These are phyloP conservation scores for Bretschneidera sinensis DNA, from an alignment of 345 rosid species.

Conservation along the genomic window DNA sequence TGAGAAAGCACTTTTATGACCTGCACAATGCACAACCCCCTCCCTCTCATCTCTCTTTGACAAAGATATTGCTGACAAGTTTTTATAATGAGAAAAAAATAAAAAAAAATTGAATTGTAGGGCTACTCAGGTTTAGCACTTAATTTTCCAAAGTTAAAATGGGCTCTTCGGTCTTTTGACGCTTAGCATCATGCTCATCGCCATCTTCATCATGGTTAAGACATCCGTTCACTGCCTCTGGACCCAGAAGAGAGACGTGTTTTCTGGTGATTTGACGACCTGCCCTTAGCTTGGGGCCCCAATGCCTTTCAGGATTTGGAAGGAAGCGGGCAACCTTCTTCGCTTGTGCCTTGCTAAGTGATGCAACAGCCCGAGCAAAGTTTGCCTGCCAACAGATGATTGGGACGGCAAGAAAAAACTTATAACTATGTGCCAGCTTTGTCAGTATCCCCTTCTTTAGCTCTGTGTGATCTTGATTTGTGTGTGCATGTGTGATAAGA, in stretches of 20 bases:
- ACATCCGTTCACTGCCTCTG: constrained; percentile 77
- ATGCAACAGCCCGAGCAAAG: constrained; percentile 81
- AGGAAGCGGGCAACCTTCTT: constrained; percentile 90
- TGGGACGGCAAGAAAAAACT: background rate
- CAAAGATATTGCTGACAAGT: background rate
- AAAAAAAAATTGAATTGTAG: background rate
- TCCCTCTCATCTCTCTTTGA: background rate
- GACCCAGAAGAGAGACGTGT: constrained; percentile 90
- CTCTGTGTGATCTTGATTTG: too few species aligned
- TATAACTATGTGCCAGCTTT: constrained; percentile 3
- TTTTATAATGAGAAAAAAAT: background rate
- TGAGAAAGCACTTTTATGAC: too few species aligned
- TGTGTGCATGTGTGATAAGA: too few species aligned
- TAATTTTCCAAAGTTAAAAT: constrained; percentile 8
- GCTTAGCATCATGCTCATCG: constrained; percentile 40
- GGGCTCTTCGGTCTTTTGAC: constrained; percentile 36
- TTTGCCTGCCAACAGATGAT: constrained; percentile 58
- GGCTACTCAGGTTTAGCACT: background rate
- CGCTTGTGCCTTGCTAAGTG: constrained; percentile 92
- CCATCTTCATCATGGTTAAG: constrained; percentile 42
- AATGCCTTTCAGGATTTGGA: constrained; percentile 97
- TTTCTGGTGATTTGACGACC: constrained; percentile 95
- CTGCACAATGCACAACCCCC: too few species aligned
- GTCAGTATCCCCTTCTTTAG: background rate
- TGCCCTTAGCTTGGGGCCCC: constrained; percentile 98